A percentile compares a stretch with the other conserved stretches of the same genome.
Evolutionary conservation across 257 asterid genomes (phyloP).

Genomic region (Nicotiana knightiana): DNA sequence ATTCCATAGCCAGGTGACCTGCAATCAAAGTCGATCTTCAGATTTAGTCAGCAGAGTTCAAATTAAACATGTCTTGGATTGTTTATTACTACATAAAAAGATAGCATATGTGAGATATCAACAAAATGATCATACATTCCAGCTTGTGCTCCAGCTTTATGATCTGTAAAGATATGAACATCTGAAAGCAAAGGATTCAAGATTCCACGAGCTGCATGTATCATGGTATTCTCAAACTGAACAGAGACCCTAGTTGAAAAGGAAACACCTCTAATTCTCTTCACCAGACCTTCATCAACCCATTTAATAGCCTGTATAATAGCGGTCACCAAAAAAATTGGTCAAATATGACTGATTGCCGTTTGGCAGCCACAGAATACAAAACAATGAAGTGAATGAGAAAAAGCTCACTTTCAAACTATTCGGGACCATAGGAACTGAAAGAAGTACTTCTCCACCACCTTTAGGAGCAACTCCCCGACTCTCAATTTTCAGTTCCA

Average conservation of each 20-base stretch:
- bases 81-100: background rate
- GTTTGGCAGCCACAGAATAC: background rate
- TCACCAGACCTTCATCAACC: slow-evolving; percentile 94
- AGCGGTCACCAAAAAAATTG: background rate
- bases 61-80: background rate
- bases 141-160: slow-evolving; percentile 65
- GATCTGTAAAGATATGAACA: slow-evolving; percentile 81
- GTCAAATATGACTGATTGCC: background rate
- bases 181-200: slow-evolving; percentile 71
- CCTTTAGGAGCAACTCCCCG: slow-evolving; percentile 89
- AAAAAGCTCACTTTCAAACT: slow-evolving; percentile 47
- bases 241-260: slow-evolving; percentile 81
- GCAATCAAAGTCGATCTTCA: slow-evolving; percentile 16
- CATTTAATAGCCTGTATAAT: slow-evolving; percentile 58
- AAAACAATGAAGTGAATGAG: slow-evolving; percentile 5
- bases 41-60: background rate
- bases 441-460: slow-evolving; percentile 78
- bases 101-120: background rate
- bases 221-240: slow-evolving; percentile 74
- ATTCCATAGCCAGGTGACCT: slow-evolving; percentile 96
- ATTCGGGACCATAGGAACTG: slow-evolving; percentile 58
- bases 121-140: slow-evolving; percentile 58
- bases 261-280: slow-evolving; percentile 77
- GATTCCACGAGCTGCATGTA: slow-evolving; percentile 86
- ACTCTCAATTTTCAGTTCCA: slow-evolving; percentile 63